Conservation (phyloP, 805 yeast genomes). For the Naumovozyma baii region DNA sequence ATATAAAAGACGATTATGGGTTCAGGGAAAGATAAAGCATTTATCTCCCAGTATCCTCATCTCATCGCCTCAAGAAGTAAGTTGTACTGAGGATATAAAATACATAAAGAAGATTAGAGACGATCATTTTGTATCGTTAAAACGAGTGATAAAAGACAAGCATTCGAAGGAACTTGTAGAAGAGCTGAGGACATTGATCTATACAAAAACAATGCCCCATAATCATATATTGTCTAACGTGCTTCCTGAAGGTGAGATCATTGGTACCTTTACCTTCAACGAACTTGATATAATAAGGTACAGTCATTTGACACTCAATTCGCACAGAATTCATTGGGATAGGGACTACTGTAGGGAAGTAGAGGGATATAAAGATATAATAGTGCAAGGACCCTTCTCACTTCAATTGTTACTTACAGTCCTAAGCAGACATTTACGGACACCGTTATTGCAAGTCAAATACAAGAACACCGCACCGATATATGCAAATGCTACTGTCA, state of each 20-base stretch:
- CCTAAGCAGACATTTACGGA: conserved; percentile 25
- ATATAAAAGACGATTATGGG: conserved; percentile 68
- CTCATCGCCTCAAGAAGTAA: conserved; percentile 27
- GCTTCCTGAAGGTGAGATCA: background rate
- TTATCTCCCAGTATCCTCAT: conserved; percentile 26
- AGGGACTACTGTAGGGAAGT: conserved; percentile 37
- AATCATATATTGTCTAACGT: no score
- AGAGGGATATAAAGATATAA: conserved; percentile 53
- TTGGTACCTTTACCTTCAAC: conserved; percentile 27
- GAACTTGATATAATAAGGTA: conserved; percentile 41
- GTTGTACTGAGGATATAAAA: conserved; percentile 44
- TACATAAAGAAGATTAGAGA: conserved; percentile 31
- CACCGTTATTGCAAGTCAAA: conserved; percentile 18
- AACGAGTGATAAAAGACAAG: conserved; percentile 27
- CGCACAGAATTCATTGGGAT: conserved; percentile 79
- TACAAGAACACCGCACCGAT: conserved; percentile 39
- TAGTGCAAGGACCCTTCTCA: conserved; percentile 78
- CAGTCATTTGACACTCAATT: conserved; percentile 69
- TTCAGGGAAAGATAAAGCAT: conserved; percentile 50
- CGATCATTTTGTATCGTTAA: conserved; percentile 44
- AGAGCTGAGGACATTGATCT: background rate
- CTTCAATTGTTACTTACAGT: conserved; percentile 51
- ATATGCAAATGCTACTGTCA: conserved; percentile 29
- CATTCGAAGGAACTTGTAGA: background rate
- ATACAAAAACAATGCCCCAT: background rate